phyloP scores from a whole-genome alignment of 768 basidiomycete species.

The Serendipita sp. region DNA sequence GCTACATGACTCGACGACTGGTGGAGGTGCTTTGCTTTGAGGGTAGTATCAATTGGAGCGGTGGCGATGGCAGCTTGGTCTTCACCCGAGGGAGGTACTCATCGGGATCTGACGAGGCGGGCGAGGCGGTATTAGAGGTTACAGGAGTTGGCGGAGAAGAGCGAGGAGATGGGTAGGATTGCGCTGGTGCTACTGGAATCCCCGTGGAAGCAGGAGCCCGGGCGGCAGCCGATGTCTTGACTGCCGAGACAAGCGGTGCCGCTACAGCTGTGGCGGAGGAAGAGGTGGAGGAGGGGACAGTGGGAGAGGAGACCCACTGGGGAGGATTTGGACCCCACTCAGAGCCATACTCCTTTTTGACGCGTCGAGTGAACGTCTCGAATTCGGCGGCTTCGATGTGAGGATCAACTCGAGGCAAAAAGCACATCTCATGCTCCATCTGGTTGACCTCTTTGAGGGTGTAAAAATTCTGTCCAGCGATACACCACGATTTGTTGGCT shows the following conservation, averaged over 20 bases:
- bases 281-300: constrained; percentile 17
- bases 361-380: constrained; percentile 20
- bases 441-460: constrained; percentile 79
- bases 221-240: neutral
- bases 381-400: constrained; percentile 24
- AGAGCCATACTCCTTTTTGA: constrained; percentile 22
- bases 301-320: constrained; percentile 1
- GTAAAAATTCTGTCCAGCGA: constrained; percentile 82
- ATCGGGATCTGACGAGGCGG: constrained; percentile 9
- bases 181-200: neutral
- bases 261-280: neutral
- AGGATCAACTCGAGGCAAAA: constrained; percentile 76
- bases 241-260: neutral
- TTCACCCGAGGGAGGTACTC: constrained; percentile 6
- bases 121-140: constrained; percentile 11
- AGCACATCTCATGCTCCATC: constrained; percentile 91
- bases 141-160: constrained; percentile 10
- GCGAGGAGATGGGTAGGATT: constrained; percentile 10
- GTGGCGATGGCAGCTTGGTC: neutral
- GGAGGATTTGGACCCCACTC: constrained; percentile 3
- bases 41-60: constrained; percentile 4
- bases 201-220: neutral
- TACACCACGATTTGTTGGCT: constrained; percentile 83
- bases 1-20: constrained; percentile 1
- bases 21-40: constrained; percentile 1